Conservation (phyloP, 768 basidiomycete species). For the Lyophyllum atratum region DNA sequence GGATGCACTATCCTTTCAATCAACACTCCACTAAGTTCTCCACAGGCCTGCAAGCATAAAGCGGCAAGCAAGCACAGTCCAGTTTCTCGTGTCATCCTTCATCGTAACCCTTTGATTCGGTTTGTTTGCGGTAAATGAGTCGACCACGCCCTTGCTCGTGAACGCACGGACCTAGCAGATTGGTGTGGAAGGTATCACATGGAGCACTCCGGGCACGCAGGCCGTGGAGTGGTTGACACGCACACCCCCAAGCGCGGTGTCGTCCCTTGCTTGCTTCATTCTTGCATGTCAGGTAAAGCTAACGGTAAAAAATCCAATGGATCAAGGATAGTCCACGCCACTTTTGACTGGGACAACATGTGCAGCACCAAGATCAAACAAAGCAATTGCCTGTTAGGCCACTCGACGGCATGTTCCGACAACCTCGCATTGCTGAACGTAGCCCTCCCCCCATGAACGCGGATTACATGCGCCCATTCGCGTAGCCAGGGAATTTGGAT, state of each 20-base stretch:
- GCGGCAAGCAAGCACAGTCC: neutral
- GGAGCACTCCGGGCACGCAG: neutral
- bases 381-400: neutral
- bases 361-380: neutral
- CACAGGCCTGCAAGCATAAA: neutral
- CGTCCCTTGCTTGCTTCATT: neutral
- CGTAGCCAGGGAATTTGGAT: constrained; percentile 15
- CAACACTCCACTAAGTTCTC: neutral
- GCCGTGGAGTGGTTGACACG: neutral
- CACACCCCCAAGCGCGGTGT: neutral
- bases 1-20: neutral
- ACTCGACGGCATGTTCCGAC: constrained; percentile 37
- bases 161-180: neutral
- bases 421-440: constrained; percentile 38
- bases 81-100: neutral
- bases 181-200: neutral
- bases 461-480: constrained; percentile 38
- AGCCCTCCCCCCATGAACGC: constrained; percentile 38
- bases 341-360: neutral
- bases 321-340: neutral
- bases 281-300: neutral
- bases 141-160: neutral
- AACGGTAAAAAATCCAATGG: neutral
- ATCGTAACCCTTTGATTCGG: neutral
- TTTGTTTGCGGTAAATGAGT: neutral